phyloP scores from a whole-genome alignment of 176 grass and related monocot species.

The Secale cereale region DNA sequence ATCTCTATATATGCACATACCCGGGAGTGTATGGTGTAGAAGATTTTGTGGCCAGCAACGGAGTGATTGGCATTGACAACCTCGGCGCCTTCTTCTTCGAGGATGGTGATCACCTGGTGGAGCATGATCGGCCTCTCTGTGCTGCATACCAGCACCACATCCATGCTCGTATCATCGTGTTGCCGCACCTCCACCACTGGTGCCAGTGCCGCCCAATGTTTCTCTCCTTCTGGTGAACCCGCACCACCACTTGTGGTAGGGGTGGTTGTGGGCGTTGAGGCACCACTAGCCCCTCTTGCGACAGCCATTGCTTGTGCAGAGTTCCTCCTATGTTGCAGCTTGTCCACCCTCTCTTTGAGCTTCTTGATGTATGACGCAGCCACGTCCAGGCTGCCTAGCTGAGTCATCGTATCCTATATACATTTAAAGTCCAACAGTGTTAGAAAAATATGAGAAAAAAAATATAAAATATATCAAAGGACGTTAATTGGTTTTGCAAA shows the following conservation, averaged over 20 bases:
- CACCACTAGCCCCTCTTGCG: background rate
- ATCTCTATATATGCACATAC: slow-evolving; percentile 24
- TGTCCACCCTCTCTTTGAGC: slow-evolving; percentile 53
- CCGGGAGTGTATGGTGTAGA: slow-evolving; percentile 52
- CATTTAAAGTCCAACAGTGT: background rate
- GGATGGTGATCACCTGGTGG: slow-evolving; percentile 45
- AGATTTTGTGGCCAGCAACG: slow-evolving; percentile 26
- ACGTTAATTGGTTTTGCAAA: background rate
- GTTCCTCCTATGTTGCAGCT: slow-evolving; percentile 31
- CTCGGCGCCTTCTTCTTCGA: slow-evolving; percentile 74
- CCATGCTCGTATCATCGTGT: slow-evolving; percentile 37
- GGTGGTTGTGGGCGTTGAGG: background rate
- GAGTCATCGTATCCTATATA: slow-evolving; percentile 30
- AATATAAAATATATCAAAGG: background rate
- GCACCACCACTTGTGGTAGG: background rate
- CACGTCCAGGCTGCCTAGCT: slow-evolving; percentile 42
- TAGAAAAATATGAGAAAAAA: background rate
- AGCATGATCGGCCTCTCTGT: slow-evolving; percentile 30
- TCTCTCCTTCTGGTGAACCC: background rate
- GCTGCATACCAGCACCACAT: slow-evolving; percentile 47
- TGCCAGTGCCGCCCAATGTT: background rate
- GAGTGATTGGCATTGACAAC: slow-evolving; percentile 41
- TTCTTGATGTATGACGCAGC: slow-evolving; percentile 48
- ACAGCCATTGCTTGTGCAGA: background rate
- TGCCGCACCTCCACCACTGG: slow-evolving; percentile 46